Evolutionary conservation across 495 filamentous ascomycete species (phyloP), one percentile per base, ranked within the genome.

Genomic region (Penicillium nucicola): DNA sequence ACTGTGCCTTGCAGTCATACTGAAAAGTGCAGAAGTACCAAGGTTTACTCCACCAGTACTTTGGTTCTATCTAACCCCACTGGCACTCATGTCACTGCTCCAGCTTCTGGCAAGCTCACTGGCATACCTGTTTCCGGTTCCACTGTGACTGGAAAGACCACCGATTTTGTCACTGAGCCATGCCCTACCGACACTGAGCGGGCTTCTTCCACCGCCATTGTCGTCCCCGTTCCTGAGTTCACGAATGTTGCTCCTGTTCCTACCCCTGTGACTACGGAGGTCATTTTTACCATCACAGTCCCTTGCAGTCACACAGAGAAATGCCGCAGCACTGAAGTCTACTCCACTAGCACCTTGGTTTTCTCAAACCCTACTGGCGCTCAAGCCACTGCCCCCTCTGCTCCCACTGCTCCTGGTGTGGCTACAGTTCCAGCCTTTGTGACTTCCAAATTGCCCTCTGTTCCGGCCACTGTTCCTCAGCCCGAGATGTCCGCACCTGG

Each of bases 1-100:
- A 36, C 30, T 8, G 17, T 48, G n/a, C 11, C 36, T 7, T 48
- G 45, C 35, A 48, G 35, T 12, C 35, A 48, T 25, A 48, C 36
- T 18, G 40, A 35, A 13, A 38, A 19, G 17, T 48, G 45, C n/a
- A 10, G 39, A 23, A 48, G 15, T 17, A 48, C 45, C 25, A 19
- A 20, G 10, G 18, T 40, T 32, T 18, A 20, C 17, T 20, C 42
- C 3, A 45, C 42, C 9, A 19, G 15, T 2, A 19, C 20, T 12
- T 19, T 19, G 5, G 36, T 19, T 19, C 1, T 22, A 15, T 10
- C 15, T 31, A 4, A 14, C 23, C 31, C n/a, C 42, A n/a, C 30
- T 45, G 17, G 23, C 28, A 31, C 35, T 35, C 11, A 40, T 13
- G 32, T 20, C 19, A 18, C 39, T 13, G 12, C 12, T 20, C 17